Evolutionary conservation across 768 basidiomycete genomes (phyloP).

Genomic region (Lactifluus hygrophoroides): DNA sequence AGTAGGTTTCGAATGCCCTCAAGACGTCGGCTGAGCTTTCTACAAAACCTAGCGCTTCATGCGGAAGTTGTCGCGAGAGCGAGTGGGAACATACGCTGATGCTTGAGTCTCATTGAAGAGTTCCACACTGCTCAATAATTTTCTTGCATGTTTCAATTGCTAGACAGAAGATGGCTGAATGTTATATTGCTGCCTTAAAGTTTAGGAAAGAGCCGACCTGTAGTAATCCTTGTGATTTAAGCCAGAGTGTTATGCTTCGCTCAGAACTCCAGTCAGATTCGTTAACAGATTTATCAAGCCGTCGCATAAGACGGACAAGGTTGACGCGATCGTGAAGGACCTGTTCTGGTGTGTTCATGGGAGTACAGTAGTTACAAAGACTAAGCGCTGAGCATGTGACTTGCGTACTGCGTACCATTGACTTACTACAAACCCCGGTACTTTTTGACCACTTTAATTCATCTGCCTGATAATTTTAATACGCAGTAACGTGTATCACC

Average conservation of each 20-base stretch:
- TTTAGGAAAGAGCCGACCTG: slow-evolving; percentile 37
- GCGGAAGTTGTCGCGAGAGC: not conserved
- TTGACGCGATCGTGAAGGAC: slow-evolving; percentile 57
- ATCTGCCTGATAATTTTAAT: too few relatives aligned
- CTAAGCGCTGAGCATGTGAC: too few relatives aligned
- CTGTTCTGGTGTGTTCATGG: slow-evolving; percentile 17
- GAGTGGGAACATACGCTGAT: slow-evolving; percentile 2
- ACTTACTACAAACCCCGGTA: too few relatives aligned
- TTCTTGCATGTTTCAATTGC: slow-evolving; percentile 16
- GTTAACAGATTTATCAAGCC: slow-evolving; percentile 48
- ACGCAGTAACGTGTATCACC: too few relatives aligned
- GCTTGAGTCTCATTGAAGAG: slow-evolving; percentile 4
- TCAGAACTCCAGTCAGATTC: slow-evolving; percentile 32
- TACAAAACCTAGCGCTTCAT: slow-evolving; percentile 20
- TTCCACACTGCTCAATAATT: slow-evolving; percentile 4
- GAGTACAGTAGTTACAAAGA: too few relatives aligned
- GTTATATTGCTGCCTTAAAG: not conserved
- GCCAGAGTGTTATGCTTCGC: slow-evolving; percentile 37
- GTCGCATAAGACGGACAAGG: slow-evolving; percentile 47
- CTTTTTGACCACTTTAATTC: too few relatives aligned
- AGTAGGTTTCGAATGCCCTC: slow-evolving; percentile 42
- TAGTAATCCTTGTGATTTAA: slow-evolving; percentile 45
- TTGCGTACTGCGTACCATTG: too few relatives aligned
- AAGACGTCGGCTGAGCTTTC: slow-evolving; percentile 37
- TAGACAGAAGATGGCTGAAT: not conserved